Conservation (phyloP, 768 basidiomycete genomes). For the Kwoniella botswanensis region DNA sequence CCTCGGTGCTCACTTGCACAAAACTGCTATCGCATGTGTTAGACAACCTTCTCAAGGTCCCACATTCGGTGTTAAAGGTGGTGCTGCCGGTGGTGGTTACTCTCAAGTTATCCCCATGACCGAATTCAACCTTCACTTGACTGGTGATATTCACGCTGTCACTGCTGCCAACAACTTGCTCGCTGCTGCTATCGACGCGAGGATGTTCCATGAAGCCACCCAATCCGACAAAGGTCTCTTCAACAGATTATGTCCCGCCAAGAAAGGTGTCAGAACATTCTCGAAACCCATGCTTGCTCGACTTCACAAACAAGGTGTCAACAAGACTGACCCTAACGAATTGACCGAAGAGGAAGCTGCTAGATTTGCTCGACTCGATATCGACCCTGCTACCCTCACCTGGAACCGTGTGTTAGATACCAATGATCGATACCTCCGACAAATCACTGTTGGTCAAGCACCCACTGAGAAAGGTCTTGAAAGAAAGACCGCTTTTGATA, state of each 20-base stretch:
- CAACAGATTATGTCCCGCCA: conserved; percentile 84
- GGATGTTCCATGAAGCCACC: conserved; percentile 96
- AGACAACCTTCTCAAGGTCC: conserved; percentile 98
- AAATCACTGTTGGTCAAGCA: conserved; percentile 88
- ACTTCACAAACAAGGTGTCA: conserved; percentile 89
- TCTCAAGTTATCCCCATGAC: conserved; percentile 99
- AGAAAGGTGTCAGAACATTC: conserved; percentile 94
- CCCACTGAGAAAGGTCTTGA: conserved; percentile 87
- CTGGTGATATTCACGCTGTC: conserved; percentile 94
- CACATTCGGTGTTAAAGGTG: conserved; percentile 98
- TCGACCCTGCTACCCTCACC: conserved; percentile 88
- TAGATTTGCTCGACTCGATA: conserved; percentile 86
- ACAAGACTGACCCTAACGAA: conserved; percentile 89
- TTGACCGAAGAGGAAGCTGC: conserved; percentile 90
- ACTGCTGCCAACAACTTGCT: conserved; percentile 96
- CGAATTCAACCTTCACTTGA: conserved; percentile 82
- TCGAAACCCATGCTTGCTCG: conserved; percentile 96
- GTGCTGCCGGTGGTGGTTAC: conserved; percentile 97
- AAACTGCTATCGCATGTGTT: conserved; percentile 93
- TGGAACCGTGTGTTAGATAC: conserved; percentile 96
- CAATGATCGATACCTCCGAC: conserved; percentile 95
- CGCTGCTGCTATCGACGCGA: conserved; percentile 93
- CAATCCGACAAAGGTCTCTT: conserved; percentile 94
- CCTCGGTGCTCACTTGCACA: conserved; percentile 88
- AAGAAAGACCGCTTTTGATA: conserved; percentile 91